A percentile compares a stretch with the other conserved stretches of the same genome.
Evolutionary conservation across 768 basidiomycete genomes (phyloP).

Genomic region (Hygrocybe coccinea): DNA sequence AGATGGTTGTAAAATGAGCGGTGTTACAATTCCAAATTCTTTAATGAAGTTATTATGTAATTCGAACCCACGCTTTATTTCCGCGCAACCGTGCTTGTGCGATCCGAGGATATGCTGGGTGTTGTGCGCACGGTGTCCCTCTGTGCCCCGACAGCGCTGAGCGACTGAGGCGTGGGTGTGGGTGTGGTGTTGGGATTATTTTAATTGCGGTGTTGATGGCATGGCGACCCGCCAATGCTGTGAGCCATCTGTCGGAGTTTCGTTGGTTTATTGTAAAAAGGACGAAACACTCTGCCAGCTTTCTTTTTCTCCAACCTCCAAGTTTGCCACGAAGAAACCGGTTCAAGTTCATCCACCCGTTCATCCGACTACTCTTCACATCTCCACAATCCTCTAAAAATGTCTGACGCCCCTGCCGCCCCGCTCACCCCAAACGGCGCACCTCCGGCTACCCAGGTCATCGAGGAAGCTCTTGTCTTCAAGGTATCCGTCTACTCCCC

Average conservation of each 20-base stretch:
- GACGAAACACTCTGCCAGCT: slow-evolving; percentile 13
- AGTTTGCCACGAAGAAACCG: slow-evolving; percentile 81
- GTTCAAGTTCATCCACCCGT: slow-evolving; percentile 67
- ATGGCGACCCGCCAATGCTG: not conserved
- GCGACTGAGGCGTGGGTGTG: no score
- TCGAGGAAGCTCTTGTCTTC: slow-evolving; percentile 71
- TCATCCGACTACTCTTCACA: slow-evolving; percentile 48
- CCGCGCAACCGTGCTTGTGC: no score
- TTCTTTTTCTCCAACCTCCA: slow-evolving; percentile 68
- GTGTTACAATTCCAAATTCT: not conserved
- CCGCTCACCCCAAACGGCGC: slow-evolving; percentile 77
- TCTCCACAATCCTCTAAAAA: slow-evolving; percentile 56
- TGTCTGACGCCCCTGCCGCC: slow-evolving; percentile 91
- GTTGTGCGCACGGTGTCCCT: no score
- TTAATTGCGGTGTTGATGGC: no score
- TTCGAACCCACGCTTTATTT: not conserved
- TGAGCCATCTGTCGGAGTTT: not conserved
- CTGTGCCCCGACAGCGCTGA: no score
- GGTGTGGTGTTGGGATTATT: no score
- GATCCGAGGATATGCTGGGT: no score
- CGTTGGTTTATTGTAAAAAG: not conserved
- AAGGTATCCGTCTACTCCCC: slow-evolving; percentile 49
- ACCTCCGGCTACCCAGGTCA: slow-evolving; percentile 67
- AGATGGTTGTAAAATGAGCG: slow-evolving; percentile 3
- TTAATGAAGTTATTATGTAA: not conserved